Conservation (phyloP, 2,329 filamentous ascomycete genomes). For the Pyricularia sp. region DNA sequence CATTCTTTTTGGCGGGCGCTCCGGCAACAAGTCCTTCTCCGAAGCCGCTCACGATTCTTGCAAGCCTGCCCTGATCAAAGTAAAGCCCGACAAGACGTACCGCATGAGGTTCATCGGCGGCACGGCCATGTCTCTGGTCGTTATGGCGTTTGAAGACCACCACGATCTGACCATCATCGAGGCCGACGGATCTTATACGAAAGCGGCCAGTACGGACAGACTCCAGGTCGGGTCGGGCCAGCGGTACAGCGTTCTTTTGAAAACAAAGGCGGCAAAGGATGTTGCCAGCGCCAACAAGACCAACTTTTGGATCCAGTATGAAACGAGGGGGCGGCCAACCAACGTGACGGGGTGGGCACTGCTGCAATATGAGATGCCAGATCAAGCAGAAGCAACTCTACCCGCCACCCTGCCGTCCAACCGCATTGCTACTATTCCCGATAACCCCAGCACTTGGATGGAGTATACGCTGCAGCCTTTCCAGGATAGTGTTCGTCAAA, state of each 20-base stretch:
- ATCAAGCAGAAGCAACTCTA: not conserved
- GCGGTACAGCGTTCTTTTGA: conserved; percentile 44
- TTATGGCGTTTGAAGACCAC: conserved; percentile 44
- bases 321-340: conserved; percentile 33
- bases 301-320: conserved; percentile 29
- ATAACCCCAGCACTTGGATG: conserved; percentile 23
- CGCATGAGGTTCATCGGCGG: conserved; percentile 46
- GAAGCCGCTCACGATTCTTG: conserved; percentile 23
- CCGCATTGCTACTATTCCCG: conserved; percentile 20
- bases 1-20: conserved; percentile 43
- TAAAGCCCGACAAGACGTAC: conserved; percentile 48
- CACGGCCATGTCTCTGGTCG: conserved; percentile 16
- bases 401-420: conserved; percentile 13
- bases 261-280: conserved; percentile 34
- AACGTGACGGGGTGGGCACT: conserved; percentile 34
- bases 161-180: conserved; percentile 47
- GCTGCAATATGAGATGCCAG: conserved; percentile 24
- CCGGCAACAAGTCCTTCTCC: conserved; percentile 23
- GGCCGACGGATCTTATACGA: conserved; percentile 43
- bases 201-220: conserved; percentile 29
- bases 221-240: conserved; percentile 46
- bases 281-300: conserved; percentile 21
- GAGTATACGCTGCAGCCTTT: conserved; percentile 23
- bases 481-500: not conserved
- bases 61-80: conserved; percentile 37